phyloP scores from a whole-genome alignment of 108 stramenopile genomes.

The Skeletonema marinoi region DNA sequence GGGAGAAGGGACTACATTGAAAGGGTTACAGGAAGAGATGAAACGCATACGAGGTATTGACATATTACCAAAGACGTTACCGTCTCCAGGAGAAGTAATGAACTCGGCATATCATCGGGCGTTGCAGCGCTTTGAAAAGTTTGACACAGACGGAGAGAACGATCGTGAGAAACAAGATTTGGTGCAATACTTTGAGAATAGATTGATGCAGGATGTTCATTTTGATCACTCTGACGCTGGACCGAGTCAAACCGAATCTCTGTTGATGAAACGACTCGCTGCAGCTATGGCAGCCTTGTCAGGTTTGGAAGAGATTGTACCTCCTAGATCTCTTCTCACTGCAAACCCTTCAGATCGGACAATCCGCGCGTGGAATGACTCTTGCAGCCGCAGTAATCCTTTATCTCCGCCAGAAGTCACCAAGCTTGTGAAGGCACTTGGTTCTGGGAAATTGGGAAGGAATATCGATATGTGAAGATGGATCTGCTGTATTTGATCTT shows the following conservation, averaged over 20 bases:
- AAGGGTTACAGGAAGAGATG: slow-evolving; percentile 36
- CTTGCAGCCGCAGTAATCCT: slow-evolving; percentile 8
- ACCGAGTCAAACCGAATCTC: slow-evolving; percentile 3
- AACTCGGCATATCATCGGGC: slow-evolving; percentile 51
- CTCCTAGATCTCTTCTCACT: slow-evolving; percentile 57
- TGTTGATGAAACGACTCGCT: slow-evolving; percentile 41
- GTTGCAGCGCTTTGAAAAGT: slow-evolving; percentile 21
- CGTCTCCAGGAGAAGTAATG: slow-evolving; percentile 53
- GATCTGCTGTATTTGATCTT: slow-evolving; percentile 65
- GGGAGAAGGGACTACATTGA: slow-evolving; percentile 43
- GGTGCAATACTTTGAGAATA: slow-evolving; percentile 37
- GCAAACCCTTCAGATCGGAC: slow-evolving; percentile 52
- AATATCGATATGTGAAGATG: slow-evolving; percentile 52
- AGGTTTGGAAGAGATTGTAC: slow-evolving; percentile 40
- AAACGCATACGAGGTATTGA: slow-evolving; percentile 21
- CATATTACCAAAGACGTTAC: slow-evolving; percentile 40
- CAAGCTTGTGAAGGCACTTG: slow-evolving; percentile 40
- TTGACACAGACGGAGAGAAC: slow-evolving; percentile 2
- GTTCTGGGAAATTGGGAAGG: slow-evolving; percentile 65
- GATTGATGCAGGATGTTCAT: slow-evolving; percentile 9
- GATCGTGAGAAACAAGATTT: slow-evolving; percentile 4
- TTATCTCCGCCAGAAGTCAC: slow-evolving; percentile 54
- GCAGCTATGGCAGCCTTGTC: slow-evolving; percentile 54
- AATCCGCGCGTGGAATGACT: slow-evolving; percentile 36
- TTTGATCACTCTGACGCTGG: slow-evolving; percentile 10